phyloP scores from a whole-genome alignment of 352 stramenopile genomes.

The Pythium vanterpoolii region DNA sequence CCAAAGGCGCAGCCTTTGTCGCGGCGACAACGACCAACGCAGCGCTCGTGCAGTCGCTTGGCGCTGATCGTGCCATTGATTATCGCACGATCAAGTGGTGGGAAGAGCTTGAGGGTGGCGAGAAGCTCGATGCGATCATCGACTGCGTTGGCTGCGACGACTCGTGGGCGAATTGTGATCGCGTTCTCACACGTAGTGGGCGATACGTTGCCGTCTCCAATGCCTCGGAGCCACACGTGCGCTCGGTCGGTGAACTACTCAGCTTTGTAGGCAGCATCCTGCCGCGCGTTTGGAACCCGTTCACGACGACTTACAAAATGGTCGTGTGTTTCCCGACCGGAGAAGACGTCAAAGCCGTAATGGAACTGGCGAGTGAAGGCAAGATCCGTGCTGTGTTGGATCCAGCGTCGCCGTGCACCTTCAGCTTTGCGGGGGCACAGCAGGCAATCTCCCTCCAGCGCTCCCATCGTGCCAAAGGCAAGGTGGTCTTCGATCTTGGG shows the following conservation, averaged over 20 bases:
- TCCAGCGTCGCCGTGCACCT: constrained; percentile 49
- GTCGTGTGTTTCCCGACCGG: constrained; percentile 33
- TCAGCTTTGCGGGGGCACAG: constrained; percentile 52
- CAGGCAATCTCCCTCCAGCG: constrained; percentile 52
- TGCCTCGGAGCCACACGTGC: constrained; percentile 22
- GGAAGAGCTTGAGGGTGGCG: constrained; percentile 25
- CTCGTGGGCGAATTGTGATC: constrained; percentile 32
- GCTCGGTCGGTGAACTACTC: constrained; percentile 25
- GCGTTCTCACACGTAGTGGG: constrained; percentile 16
- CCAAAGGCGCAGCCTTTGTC: constrained; percentile 51
- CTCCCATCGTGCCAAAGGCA: constrained; percentile 73
- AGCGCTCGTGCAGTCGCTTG: constrained; percentile 38
- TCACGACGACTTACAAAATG: constrained; percentile 31
- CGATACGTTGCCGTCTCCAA: constrained; percentile 40
- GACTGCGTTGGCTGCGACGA: constrained; percentile 38
- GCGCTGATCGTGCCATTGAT: constrained; percentile 48
- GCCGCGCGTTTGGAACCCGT: constrained; percentile 28
- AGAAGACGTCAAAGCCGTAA: constrained; percentile 37
- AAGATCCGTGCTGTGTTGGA: constrained; percentile 65
- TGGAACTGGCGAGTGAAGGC: constrained; percentile 40
- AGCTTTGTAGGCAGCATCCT: constrained; percentile 23
- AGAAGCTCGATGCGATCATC: constrained; percentile 36
- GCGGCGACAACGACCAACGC: constrained; percentile 51
- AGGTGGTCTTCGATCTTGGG: constrained; percentile 65
- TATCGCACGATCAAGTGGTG: constrained; percentile 51